Evolutionary conservation across 306 rosid genomes (phyloP).

Genomic region (Abrus precatorius): DNA sequence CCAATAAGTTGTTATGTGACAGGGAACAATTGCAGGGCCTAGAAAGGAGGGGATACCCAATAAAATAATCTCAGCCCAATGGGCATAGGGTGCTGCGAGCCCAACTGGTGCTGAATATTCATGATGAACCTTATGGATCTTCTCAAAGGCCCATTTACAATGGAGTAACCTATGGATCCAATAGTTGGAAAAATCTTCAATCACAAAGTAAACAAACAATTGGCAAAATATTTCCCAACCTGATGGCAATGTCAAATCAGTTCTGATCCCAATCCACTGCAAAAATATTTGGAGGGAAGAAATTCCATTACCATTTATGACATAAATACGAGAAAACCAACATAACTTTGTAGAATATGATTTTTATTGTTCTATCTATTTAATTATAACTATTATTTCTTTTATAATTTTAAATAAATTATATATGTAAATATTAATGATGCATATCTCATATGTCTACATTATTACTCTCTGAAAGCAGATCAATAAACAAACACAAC

Average conservation of each 20-base stretch:
- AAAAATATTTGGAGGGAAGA: not conserved
- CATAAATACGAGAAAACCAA: not conserved
- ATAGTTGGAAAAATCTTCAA: conserved; percentile 81
- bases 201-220: conserved; percentile 67
- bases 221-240: conserved; percentile 78
- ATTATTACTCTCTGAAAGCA: too few relatives aligned
- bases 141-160: conserved; percentile 79
- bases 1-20: conserved; percentile 88
- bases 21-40: conserved; percentile 85
- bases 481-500: too few relatives aligned
- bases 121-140: conserved; percentile 84
- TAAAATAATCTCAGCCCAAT: conserved; percentile 87
- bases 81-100: conserved; percentile 84
- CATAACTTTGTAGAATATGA: too few relatives aligned
- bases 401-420: too few relatives aligned
- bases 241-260: conserved; percentile 80
- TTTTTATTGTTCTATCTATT: too few relatives aligned
- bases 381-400: too few relatives aligned
- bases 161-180: conserved; percentile 89
- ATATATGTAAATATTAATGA: too few relatives aligned
- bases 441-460: too few relatives aligned
- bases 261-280: conserved; percentile 80
- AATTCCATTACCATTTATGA: not conserved
- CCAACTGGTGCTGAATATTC: conserved; percentile 84
- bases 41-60: conserved; percentile 84